A percentile compares a stretch with the other conserved stretches of the same genome.
Evolutionary conservation across 305 asterid genomes (phyloP).

Genomic region (Solanum hybrid): DNA sequence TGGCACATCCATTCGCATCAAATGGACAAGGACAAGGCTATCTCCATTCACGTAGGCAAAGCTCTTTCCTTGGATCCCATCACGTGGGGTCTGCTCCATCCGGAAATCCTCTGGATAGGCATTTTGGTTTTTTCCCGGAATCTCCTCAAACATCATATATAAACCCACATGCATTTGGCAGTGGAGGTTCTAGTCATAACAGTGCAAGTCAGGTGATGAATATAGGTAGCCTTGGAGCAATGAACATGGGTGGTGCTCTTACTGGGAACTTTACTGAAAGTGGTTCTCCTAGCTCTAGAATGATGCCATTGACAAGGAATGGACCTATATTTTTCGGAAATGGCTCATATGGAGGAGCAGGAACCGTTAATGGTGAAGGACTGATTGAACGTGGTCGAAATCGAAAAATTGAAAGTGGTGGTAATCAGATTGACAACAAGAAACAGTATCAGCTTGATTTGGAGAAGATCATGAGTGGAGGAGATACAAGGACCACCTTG

Average conservation of each 20-base stretch:
- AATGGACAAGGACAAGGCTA: constrained; percentile 44
- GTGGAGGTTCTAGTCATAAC: constrained; percentile 36
- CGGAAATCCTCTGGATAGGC: constrained; percentile 63
- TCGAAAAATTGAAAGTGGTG: constrained; percentile 64
- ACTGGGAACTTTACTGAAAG: constrained; percentile 49
- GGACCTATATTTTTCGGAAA: constrained; percentile 56
- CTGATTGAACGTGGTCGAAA: constrained; percentile 59
- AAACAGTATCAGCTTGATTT: constrained; percentile 86
- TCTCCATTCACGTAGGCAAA: constrained; percentile 46
- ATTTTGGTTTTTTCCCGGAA: constrained; percentile 72
- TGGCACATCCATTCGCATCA: constrained; percentile 42
- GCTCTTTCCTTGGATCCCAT: constrained; percentile 49
- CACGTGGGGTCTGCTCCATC: constrained; percentile 97
- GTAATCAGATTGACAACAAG: constrained; percentile 63
- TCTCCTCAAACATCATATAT: constrained; percentile 68
- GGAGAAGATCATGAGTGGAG: constrained; percentile 72
- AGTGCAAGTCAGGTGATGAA: constrained; percentile 40
- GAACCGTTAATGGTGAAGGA: constrained; percentile 40
- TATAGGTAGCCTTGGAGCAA: constrained; percentile 35
- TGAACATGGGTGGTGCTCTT: constrained; percentile 51
- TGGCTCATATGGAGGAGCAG: constrained; percentile 63
- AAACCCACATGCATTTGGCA: constrained; percentile 47
- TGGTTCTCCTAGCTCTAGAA: constrained; percentile 61
- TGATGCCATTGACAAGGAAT: constrained; percentile 60
- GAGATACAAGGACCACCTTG: constrained; percentile 82